phyloP scores from a whole-genome alignment of 805 yeast species.

The Cyberlindnera nakhonratchasimensis region DNA sequence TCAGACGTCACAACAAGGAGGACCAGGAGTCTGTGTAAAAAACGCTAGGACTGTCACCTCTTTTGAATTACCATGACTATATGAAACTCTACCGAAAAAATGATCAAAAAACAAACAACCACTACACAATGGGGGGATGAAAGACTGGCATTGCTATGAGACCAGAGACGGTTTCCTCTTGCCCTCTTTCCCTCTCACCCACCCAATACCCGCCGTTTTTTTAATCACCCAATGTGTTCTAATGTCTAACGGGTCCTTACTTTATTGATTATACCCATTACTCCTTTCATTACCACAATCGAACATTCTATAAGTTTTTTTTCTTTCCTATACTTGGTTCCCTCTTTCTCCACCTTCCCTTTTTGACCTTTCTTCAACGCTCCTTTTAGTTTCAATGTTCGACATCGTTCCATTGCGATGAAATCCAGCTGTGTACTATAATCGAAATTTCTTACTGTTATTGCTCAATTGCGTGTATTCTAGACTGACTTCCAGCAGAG shows the following conservation, averaged over 20 bases:
- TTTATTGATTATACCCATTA: too few relatives aligned
- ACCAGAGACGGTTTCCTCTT: too few relatives aligned
- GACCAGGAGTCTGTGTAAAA: constrained; percentile 38
- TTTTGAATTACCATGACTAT: not conserved
- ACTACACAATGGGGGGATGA: too few relatives aligned
- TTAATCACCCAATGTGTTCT: not conserved
- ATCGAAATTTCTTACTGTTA: not conserved
- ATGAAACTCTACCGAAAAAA: not conserved
- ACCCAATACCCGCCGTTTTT: not conserved
- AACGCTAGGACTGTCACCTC: not conserved
- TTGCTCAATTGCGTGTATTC: not conserved
- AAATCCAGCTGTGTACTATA: not conserved
- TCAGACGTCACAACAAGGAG: constrained; percentile 50
- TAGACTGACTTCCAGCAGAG: not conserved
- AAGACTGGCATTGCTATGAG: too few relatives aligned
- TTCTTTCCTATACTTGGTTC: not conserved
- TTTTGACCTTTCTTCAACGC: not conserved
- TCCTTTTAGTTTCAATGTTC: not conserved
- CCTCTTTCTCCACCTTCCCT: not conserved
- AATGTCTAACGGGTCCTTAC: constrained; percentile 4
- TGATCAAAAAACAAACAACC: too few relatives aligned
- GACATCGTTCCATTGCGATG: not conserved
- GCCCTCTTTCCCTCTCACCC: too few relatives aligned
- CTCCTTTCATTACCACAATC: too few relatives aligned
- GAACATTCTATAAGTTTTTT: not conserved